These are phyloP conservation scores for Alternaria gansuensis DNA, from an alignment of 2,329 filamentous ascomycete genomes.

Conservation along the genomic window DNA sequence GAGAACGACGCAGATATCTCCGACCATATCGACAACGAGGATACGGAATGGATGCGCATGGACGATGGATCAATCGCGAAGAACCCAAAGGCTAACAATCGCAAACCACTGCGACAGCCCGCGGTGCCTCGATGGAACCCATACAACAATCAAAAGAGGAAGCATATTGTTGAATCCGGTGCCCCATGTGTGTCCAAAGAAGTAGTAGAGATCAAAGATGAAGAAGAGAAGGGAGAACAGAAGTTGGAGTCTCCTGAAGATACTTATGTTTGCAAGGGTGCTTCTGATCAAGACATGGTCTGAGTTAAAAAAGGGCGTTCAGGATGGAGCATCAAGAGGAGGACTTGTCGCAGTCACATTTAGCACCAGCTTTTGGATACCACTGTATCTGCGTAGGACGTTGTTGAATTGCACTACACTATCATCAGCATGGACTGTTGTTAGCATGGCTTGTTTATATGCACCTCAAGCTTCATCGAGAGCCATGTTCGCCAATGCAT, in stretches of 20 bases:
- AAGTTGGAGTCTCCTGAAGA: constrained; percentile 23
- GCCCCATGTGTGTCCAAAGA: constrained; percentile 37
- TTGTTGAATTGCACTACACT: constrained; percentile 16
- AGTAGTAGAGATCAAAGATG: constrained; percentile 26
- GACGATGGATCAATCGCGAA: constrained; percentile 51
- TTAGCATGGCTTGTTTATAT: neutral
- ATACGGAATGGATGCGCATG: constrained; percentile 51
- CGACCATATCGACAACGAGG: constrained; percentile 49
- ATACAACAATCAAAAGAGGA: constrained; percentile 45
- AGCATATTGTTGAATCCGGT: constrained; percentile 30
- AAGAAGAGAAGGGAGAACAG: constrained; percentile 22
- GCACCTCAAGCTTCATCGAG: constrained; percentile 50
- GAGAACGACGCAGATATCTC: constrained; percentile 52
- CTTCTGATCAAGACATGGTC: constrained; percentile 32
- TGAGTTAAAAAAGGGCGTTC: constrained; percentile 9
- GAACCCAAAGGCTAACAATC: constrained; percentile 48
- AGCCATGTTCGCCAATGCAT: constrained; percentile 30
- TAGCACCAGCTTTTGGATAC: constrained; percentile 31
- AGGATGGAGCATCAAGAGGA: neutral
- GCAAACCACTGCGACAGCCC: constrained; percentile 39
- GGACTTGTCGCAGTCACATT: constrained; percentile 24
- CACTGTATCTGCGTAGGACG: constrained; percentile 22
- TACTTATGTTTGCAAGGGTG: constrained; percentile 15
- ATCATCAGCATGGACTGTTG: neutral
- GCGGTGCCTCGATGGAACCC: constrained; percentile 47